These are phyloP conservation scores for Avena insularis DNA, from an alignment of 176 grass and related monocot species.

Conservation along the genomic window DNA sequence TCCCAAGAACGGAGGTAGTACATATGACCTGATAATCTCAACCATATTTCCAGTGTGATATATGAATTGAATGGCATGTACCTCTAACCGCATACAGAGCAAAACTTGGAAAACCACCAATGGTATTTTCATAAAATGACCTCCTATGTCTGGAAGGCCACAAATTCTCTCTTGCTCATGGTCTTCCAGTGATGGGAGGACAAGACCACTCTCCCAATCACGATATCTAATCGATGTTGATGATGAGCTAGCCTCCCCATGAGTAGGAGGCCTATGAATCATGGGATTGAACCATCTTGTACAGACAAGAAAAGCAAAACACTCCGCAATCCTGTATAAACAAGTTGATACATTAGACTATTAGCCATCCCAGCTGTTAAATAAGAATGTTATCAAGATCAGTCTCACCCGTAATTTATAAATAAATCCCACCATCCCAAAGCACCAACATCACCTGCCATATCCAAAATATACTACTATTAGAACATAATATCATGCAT, in stretches of 20 bases:
- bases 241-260: slow-evolving; percentile 83
- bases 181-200: slow-evolving; percentile 82
- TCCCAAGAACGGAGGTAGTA: background rate
- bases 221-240: slow-evolving; percentile 75
- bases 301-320: slow-evolving; percentile 95
- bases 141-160: slow-evolving; percentile 86
- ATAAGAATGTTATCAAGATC: slow-evolving; percentile 27
- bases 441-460: slow-evolving; percentile 82
- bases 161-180: slow-evolving; percentile 77
- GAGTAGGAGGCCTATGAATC: slow-evolving; percentile 72
- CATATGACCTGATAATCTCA: slow-evolving; percentile 32
- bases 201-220: slow-evolving; percentile 86
- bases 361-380: slow-evolving; percentile 27
- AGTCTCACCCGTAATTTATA: slow-evolving; percentile 93
- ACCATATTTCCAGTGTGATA: background rate
- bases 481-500: slow-evolving; percentile 28
- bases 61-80: slow-evolving; percentile 45
- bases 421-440: slow-evolving; percentile 97
- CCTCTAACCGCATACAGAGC: slow-evolving; percentile 96
- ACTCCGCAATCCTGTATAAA: slow-evolving; percentile 85
- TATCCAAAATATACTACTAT: slow-evolving; percentile 35
- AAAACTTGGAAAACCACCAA: slow-evolving; percentile 87
- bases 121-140: slow-evolving; percentile 97
- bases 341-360: slow-evolving; percentile 44
- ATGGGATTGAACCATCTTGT: slow-evolving; percentile 98